Evolutionary conservation across 345 rosid genomes (phyloP), one percentile per base, ranked within the genome.

Genomic region (Syzygium jambos): DNA sequence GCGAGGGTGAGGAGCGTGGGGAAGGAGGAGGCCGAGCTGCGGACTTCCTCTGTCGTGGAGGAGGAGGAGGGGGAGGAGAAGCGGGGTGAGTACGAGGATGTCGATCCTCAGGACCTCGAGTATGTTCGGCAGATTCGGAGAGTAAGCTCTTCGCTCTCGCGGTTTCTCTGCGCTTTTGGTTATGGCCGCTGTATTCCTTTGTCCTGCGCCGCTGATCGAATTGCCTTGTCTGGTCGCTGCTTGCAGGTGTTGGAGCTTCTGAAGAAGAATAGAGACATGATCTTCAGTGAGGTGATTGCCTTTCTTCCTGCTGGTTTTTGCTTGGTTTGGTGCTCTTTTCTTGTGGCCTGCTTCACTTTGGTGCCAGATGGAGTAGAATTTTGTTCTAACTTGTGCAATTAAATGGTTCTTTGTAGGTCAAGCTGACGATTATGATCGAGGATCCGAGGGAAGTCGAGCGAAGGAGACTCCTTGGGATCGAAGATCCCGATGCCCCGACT

Each of bases 371-470:
- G 78, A 68, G 78, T 34, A 34, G 78, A 68, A 68, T 34, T 68
- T 38, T 30, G 25, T 68, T 68, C 2, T 2, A 5, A 73, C 43
- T 73, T 34, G 21, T 73, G 49, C 43, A 9, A 19, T 6, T 73
- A 19, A 34, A 5, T 21, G 80, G 80, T 73, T 34, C 86, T 87
- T 21, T 86, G 84, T 88, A 97, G 99, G 96, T 96, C 85, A 95
- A 95, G 89, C 63, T 98, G 90, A 95, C 99, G 4, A 56, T 96
- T 11, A 91, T 93, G 97, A 98, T 96, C 53, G 99, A 96, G 93
- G 99, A 98, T 84, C 98, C 97, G 46, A 93, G 99, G 89, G 98
- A 98, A 88, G 89, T 94, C 52, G 99, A 98, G 90, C 92, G 98
- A 84, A 94, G 94, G 90, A 95, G 95, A 86, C 92, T 98, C 86